A percentile compares a stretch with the other conserved stretches of the same genome.
Conservation (phyloP, 129 eudicot genomes). For the Helichrysum umbraculigerum region DNA sequence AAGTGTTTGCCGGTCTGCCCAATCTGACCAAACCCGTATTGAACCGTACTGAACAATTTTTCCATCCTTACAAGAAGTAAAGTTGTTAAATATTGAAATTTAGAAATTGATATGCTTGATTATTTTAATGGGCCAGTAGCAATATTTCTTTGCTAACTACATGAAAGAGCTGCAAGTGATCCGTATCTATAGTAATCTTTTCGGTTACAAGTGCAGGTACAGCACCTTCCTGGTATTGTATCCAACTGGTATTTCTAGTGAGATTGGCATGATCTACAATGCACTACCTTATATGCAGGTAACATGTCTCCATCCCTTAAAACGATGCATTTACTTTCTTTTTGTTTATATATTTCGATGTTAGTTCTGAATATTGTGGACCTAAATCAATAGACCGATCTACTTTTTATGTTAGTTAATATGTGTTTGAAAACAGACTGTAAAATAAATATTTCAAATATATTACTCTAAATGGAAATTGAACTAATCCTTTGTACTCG, state of each 20-base stretch:
- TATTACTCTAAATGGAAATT: not conserved
- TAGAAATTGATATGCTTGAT: not conserved
- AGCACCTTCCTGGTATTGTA: conserved; percentile 86
- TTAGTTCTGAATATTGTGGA: not conserved
- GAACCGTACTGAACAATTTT: not conserved
- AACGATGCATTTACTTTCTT: not conserved
- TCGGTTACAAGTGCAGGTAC: conserved; percentile 54
- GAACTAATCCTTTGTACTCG: not conserved
- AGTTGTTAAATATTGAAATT: not conserved
- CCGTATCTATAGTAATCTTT: conserved; percentile 1
- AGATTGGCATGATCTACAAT: conserved; percentile 66
- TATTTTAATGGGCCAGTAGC: not conserved
- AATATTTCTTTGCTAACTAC: conserved; percentile 3
- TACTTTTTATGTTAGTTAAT: not conserved
- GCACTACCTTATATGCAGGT: conserved; percentile 84
- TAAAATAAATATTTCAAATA: not conserved
- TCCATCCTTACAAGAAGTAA: not conserved
- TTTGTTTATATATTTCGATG: not conserved
- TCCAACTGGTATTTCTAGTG: conserved; percentile 88
- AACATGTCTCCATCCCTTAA: conserved; percentile 21
- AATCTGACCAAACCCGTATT: not conserved
- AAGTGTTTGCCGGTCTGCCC: not conserved
- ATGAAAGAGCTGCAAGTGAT: conserved; percentile 1
- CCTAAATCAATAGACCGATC: not conserved
- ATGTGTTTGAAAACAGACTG: not conserved